Evolutionary conservation across 257 asterid species (phyloP).

Genomic region (Nicotiana noctiflora): DNA sequence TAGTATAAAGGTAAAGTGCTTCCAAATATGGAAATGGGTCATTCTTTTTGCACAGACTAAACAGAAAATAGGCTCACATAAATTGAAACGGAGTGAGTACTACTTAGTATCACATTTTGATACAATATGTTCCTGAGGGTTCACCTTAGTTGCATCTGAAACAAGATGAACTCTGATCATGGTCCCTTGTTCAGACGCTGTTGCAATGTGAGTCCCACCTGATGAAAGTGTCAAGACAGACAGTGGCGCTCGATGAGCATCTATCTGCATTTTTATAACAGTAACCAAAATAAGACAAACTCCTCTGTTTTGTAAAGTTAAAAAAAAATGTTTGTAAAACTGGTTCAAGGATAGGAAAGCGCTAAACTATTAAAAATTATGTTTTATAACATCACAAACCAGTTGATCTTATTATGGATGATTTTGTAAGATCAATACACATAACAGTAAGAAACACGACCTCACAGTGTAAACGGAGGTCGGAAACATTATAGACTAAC

Average conservation of each 20-base stretch:
- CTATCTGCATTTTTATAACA: constrained; percentile 56
- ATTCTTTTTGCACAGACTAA: too few relatives aligned
- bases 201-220: constrained; percentile 74
- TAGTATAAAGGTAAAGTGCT: too few relatives aligned
- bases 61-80: too few relatives aligned
- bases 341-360: neutral
- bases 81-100: neutral
- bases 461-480: constrained; percentile 83
- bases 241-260: constrained; percentile 87
- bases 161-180: constrained; percentile 83
- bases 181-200: constrained; percentile 95
- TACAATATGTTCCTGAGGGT: neutral
- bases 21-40: too few relatives aligned
- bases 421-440: neutral
- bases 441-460: constrained; percentile 27
- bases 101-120: neutral
- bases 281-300: neutral
- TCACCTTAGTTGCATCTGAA: constrained; percentile 88
- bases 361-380: neutral
- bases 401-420: neutral
- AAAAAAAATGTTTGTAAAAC: neutral
- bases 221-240: constrained; percentile 79
- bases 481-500: constrained; percentile 68
- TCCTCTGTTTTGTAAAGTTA: neutral
- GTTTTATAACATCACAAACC: neutral